Evolutionary conservation across 2,329 filamentous ascomycete species (phyloP), one percentile per base, ranked within the genome.

Genomic region (Sclerotinia spermophila): DNA sequence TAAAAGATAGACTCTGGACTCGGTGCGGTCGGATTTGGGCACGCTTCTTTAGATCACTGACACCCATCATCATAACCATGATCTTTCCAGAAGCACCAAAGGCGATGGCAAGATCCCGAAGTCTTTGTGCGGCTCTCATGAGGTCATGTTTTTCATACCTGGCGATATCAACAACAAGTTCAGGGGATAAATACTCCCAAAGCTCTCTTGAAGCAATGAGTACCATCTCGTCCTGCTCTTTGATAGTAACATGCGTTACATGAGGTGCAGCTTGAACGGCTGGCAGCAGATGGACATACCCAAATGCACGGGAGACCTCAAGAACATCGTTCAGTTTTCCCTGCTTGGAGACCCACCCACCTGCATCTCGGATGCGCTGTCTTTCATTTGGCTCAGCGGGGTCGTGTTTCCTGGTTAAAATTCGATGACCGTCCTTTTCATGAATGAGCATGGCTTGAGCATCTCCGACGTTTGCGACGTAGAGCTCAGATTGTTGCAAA

Each of bases 31-130:
- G 81, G 68, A 90, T 92, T 74, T 92, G 88, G 79, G 96, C 92
- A 73, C 93, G 89, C 79, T 92, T 92, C 82, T 97, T 95, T 68
- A 99, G 83, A 78, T 98, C 94, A 69, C 92, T 90, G 51, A 99
- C 92, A 69, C 94, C 95, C 69, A 99, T 90, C 84, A 99, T 93
- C 95, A 98, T 98, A 59, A 99, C 93, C 94, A 98, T 98, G 74
- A 98, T 92, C 82, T 99, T 99, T 78, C 91, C 91, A 1, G 90
- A 94, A 19, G 95, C 93, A 68, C 96, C 96, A 79, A 97, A 98
- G 1, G 95, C 93, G 79, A 99, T 97, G 56, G 96, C 96, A 69
- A 98, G 84, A 82, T 99, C 96, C 71, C 96, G 90, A 44, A 99
- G 86, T 82, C 97, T 97, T 80, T 98, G 95, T 5, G 96, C 92